Conservation (phyloP, 2,329 filamentous ascomycete species). For the Pseudogymnoascus sp. region DNA sequence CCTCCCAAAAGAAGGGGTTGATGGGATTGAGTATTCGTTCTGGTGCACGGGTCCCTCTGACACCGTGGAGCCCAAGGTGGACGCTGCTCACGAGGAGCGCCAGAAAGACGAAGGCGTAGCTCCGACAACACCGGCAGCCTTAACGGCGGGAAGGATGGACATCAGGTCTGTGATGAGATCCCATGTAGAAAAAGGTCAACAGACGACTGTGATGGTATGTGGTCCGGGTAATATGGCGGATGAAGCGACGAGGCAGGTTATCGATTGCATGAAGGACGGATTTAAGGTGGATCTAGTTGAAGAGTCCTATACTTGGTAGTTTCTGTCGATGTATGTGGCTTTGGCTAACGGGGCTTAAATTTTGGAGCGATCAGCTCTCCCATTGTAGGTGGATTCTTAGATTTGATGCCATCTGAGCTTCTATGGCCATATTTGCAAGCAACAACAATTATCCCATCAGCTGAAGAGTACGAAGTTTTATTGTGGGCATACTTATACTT, state of each 20-base stretch:
- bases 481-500: neutral
- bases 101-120: neutral
- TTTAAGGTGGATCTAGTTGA: neutral
- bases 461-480: neutral
- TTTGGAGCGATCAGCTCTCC: neutral
- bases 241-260: neutral
- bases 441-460: neutral
- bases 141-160: conserved; percentile 17
- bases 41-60: conserved; percentile 13
- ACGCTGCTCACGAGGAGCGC: neutral
- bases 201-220: neutral
- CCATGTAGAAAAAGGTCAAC: conserved; percentile 3
- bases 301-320: neutral
- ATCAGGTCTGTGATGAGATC: conserved; percentile 17
- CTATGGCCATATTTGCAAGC: neutral
- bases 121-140: neutral
- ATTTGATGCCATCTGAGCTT: neutral
- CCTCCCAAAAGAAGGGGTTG: conserved; percentile 13
- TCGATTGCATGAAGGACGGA: neutral
- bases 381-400: neutral
- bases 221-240: neutral
- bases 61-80: neutral
- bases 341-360: neutral
- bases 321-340: neutral
- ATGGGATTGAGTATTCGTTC: conserved; percentile 9